A percentile compares a stretch with the other conserved stretches of the same genome.
Conservation (phyloP, 1,284 basidiomycete genomes). For the Nidula niveotomentosa region DNA sequence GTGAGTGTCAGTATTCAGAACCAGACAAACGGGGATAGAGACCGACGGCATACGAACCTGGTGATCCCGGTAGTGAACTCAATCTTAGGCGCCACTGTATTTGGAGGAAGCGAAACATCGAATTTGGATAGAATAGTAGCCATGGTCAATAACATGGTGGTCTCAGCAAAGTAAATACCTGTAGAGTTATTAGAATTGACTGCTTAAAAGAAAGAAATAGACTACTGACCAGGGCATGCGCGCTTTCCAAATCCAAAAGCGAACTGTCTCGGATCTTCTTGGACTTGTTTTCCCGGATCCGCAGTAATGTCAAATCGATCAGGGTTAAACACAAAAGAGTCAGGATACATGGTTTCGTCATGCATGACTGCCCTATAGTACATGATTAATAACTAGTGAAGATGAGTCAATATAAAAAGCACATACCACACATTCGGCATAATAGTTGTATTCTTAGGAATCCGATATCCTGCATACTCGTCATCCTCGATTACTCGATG, state of each 20-base stretch:
- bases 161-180: conserved; percentile 22
- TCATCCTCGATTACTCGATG: conserved; percentile 37
- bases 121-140: conserved; percentile 49
- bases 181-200: no score
- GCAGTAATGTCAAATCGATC: conserved; percentile 30
- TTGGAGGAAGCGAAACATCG: conserved; percentile 40
- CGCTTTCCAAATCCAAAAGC: conserved; percentile 44
- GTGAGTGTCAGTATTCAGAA: no score
- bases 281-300: conserved; percentile 18
- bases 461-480: conserved; percentile 39
- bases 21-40: no score
- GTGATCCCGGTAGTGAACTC: conserved; percentile 41
- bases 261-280: conserved; percentile 26
- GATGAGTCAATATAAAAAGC: no score
- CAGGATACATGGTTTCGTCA: conserved; percentile 29
- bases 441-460: conserved; percentile 41
- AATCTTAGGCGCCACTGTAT: conserved; percentile 34
- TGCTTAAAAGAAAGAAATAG: no score
- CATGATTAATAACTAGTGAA: no score
- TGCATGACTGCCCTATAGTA: no score
- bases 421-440: conserved; percentile 41
- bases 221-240: conserved; percentile 36
- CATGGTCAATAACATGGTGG: conserved; percentile 47
- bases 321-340: conserved; percentile 31
- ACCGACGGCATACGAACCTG: no score